Base-by-base conservation (phyloP, 169 alveolate genomes). In the Plasmodium gonderi region DNA sequence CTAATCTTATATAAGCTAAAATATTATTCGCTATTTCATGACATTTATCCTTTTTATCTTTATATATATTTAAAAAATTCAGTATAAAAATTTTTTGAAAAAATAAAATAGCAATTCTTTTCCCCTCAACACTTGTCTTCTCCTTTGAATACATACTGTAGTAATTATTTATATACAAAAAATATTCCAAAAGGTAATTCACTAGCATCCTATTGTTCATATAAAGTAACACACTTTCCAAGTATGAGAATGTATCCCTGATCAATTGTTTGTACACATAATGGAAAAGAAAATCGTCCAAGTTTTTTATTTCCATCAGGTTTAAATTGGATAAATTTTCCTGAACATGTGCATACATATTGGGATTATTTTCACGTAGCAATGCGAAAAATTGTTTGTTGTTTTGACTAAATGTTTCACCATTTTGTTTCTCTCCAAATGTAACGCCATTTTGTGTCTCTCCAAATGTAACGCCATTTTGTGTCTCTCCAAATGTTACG, bases 111-210 rank as follows among this genome's bases (percentile, higher is more conserved):
- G 92, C 76, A 31, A 83, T 89, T 60, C 47, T 54, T 17, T 20
- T 38, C 26, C 77, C 76, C 20, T 8, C 44, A 11, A 23, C 12
- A 44, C 29, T 54, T 29, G 12, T 76, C 69, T 12, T n/a, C 14
- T 72, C 33, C 42, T 9, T 23, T n/a, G 89, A 42, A 65, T 74
- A 17, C 47, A 29, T 5, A 72, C 42, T 33, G 45, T 85, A 77
- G 44, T 89, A 89, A 89, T 76, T 77, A 77, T 89, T 47, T 77
- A 89, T 76, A 36, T n/a, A 26, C 51, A 89, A 44, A 89, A 89
- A 89, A 8, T 5, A 68, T 40, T 79, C 47, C 31, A 89, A 47
- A 64, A 77, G 44, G 6, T 77, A 33, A 49, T 89, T 26, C 3
- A 89, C 49, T n/a, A 8, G 26, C 23, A 9, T 31, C 20, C 33